Evolutionary conservation across 2,329 filamentous ascomycete species (phyloP).

Genomic region (Teratosphaeria zuluensis): DNA sequence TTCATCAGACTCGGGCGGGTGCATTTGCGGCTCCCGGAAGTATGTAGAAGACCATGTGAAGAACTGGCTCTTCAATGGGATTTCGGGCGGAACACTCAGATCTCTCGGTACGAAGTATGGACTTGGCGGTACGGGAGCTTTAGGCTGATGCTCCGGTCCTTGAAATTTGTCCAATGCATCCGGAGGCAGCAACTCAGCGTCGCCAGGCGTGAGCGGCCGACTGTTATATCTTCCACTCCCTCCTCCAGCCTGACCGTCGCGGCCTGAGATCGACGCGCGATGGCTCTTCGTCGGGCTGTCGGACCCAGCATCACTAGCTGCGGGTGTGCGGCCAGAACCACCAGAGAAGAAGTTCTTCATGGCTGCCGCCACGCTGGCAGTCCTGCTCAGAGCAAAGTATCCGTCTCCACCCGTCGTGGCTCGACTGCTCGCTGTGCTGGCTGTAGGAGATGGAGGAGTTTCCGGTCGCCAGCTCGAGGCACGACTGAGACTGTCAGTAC

Average conservation of each 20-base stretch:
- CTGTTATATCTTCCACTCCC: constrained; percentile 28
- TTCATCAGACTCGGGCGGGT: constrained; percentile 87
- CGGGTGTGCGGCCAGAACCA: constrained; percentile 16
- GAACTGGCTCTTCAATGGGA: constrained; percentile 76
- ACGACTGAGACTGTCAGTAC: neutral
- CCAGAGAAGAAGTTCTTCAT: constrained; percentile 50
- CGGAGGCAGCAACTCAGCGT: constrained; percentile 44
- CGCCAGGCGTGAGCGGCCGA: constrained; percentile 29
- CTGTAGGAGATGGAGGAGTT: constrained; percentile 33
- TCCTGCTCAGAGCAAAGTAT: constrained; percentile 53
- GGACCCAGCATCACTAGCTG: constrained; percentile 10
- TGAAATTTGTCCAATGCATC: constrained; percentile 57
- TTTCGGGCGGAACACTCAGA: constrained; percentile 46
- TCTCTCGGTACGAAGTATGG: constrained; percentile 60
- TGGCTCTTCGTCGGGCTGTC: constrained; percentile 17
- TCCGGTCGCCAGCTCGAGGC: constrained; percentile 29
- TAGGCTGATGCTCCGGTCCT: constrained; percentile 51
- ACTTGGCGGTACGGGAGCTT: constrained; percentile 69
- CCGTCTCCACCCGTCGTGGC: constrained; percentile 42
- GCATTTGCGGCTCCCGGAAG: constrained; percentile 98
- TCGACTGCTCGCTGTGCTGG: constrained; percentile 36
- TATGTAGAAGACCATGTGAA: constrained; percentile 94
- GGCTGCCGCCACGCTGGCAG: constrained; percentile 55
- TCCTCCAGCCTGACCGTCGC: neutral
- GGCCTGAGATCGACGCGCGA: constrained; percentile 10